Conservation (phyloP, 2,329 filamentous ascomycete species). For the Passalora sequoiae region DNA sequence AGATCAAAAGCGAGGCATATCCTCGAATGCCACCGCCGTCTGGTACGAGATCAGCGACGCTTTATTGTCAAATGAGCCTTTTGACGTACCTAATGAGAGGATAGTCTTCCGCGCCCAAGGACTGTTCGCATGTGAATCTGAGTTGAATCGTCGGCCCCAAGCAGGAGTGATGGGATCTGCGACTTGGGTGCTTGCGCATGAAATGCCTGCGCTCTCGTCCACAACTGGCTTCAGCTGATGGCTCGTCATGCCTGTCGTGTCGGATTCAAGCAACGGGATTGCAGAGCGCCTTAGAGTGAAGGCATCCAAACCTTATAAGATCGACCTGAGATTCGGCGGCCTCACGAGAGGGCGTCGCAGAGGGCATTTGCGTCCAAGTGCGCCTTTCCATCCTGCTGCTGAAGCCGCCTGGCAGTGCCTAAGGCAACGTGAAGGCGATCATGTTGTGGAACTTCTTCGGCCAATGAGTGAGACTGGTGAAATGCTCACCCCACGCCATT, state of each 20-base stretch:
- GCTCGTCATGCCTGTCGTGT: not conserved
- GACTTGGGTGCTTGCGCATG: not conserved
- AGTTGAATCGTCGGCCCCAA: not conserved
- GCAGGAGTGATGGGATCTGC: not conserved
- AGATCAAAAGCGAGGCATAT: conserved; percentile 16
- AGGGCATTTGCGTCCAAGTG: not conserved
- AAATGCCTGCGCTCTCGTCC: not conserved
- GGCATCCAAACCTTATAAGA: conserved; percentile 1
- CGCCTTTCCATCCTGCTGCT: not conserved
- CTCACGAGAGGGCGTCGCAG: not conserved
- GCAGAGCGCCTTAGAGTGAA: not conserved
- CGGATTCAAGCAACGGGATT: not conserved
- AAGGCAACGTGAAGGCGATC: not conserved
- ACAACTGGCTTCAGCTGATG: not conserved
- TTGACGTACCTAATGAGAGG: not conserved
- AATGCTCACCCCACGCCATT: too few relatives aligned
- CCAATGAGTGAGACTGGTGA: too few relatives aligned
- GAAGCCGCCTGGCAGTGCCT: not conserved
- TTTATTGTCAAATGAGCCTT: not conserved
- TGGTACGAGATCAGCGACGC: not conserved
- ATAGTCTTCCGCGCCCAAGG: not conserved
- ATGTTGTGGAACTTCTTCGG: too few relatives aligned
- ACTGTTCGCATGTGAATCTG: not conserved
- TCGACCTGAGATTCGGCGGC: not conserved
- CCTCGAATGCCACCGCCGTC: conserved; percentile 23